Base-by-base conservation (phyloP, 2,329 filamentous ascomycete species). In the Arthroderma sp. region DNA sequence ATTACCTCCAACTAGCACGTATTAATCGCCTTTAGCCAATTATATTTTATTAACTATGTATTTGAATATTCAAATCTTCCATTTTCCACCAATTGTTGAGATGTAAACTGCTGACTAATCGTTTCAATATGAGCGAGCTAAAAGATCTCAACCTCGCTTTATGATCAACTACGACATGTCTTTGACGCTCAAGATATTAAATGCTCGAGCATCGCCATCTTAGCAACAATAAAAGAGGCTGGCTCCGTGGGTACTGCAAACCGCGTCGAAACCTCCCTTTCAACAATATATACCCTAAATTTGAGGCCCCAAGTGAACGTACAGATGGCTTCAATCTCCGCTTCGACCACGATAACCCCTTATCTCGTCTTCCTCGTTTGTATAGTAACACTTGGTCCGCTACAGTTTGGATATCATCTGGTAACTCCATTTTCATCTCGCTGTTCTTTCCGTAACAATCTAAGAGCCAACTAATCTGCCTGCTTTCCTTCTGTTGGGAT, bases 331-430 rank as follows among this genome's bases (percentile, higher is more conserved):
- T 13, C 43, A 15, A 25, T 4, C 13, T 33, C n/a, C 11, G 4
- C 23, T 11, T 31, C 47, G 2, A 19, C 11, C 13, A 4, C 17
- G 54, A 76, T 90, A 57, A 93, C 88, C 37, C 77, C 82, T 4
- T 95, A 89, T 72, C 82, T 97, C 65, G 68, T 93, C 66, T 81
- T 88, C 67, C 74, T 93, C 51, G 80, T 97, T 57, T 74, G 83
- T 60, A 78, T 91, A 59, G 82, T 87, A 44, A 94, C 90, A 0
- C 74, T 96, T 17, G 93, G 91, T 0, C 89, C 93, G 1, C 80
- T 97, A 47, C 89, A 96, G 66, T 98, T 96, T 69, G 93, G 93
- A 61, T 96, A 88, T 73, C 91, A 97, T 72, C 73, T 97, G 69
- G 90, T 93, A 79, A 67, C 75, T 38, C 57, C n/a, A 9, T 17